Base-by-base conservation (phyloP, 2,329 filamentous ascomycete species). In the Pseudogymnoascus sp. region DNA sequence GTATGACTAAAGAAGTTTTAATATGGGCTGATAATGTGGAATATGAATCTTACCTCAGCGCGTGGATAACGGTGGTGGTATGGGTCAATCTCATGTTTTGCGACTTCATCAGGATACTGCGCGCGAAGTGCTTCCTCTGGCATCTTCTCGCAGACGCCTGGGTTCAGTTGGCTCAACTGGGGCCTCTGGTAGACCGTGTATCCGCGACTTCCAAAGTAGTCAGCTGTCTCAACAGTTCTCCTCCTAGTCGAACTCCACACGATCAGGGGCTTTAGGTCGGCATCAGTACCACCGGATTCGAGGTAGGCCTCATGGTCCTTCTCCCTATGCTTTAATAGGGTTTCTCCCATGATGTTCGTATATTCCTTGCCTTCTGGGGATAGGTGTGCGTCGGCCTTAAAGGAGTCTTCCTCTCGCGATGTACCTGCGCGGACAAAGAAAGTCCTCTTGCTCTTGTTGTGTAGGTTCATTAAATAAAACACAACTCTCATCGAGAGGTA, bases 401-500 rank as follows among this genome's bases (percentile, higher is more conserved):
- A 97, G 8, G 88, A 91, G 67, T 96, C 91, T 65, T 94, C 89
- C 64, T 94, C 89, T n/a, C 84, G 81, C 0, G 93, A 90, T 6
- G 90, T 88, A 37, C 94, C 94, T 58, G 93, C 87, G 65, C 93
- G 84, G 57, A 87, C 92, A 73, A 97, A 97, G 74, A 95, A 97
- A 6, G 91, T 97, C 64, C 90, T 90, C 61, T 93, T 85, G 57
- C 89, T 89, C 74, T 99, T 97, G 79, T 97, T 97, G 74, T 99
- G 94, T 22, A 97, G 80, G 70, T 99, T 99, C 70, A 96, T 90
- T 54, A 99, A 84, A 74, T 97, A 99, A 75, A 99, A 99, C 61
- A 99, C 93, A 66, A 99, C 99, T 63, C 94, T 86, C 73, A 99
- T 92, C 0, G 92, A 96, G 32, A 99, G 82, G 71, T 99, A 99